These are phyloP conservation scores for Echinochloa phyllopogon DNA, from an alignment of 176 grass and related monocot genomes.

Conservation along the genomic window DNA sequence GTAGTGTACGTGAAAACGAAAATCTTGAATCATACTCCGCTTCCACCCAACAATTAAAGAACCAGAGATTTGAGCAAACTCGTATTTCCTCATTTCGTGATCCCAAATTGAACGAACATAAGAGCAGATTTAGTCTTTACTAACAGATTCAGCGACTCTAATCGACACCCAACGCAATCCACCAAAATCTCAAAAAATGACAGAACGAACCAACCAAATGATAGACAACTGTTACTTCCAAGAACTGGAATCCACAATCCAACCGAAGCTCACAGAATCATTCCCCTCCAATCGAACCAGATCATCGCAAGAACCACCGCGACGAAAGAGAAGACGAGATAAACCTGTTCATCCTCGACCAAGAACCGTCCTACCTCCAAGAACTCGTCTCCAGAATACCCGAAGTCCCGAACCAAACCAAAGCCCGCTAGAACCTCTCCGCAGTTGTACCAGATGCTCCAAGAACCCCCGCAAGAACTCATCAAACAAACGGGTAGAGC, in stretches of 20 bases:
- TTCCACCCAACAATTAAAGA: neutral
- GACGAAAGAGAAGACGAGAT: neutral
- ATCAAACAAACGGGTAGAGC: neutral
- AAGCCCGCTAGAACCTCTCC: neutral
- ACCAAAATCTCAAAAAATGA: neutral
- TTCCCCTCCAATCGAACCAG: neutral
- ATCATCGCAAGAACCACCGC: neutral
- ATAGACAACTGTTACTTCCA: neutral
- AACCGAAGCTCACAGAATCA: slow-evolving; percentile 1
- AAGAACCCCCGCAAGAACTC: neutral
- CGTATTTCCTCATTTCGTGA: neutral
- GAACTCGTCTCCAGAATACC: neutral
- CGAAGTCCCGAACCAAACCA: neutral
- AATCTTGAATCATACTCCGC: neutral
- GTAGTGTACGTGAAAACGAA: neutral
- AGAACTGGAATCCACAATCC: neutral
- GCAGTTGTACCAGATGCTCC: neutral
- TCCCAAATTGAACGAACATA: slow-evolving; percentile 19
- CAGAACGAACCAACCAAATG: neutral
- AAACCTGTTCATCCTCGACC: neutral
- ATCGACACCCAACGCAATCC: neutral
- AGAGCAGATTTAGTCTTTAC: neutral
- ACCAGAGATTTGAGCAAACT: neutral
- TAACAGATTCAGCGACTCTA: neutral
- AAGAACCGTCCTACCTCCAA: neutral